Percentiles rank a stretch among this genome's conserved stretches.
Evolutionary conservation across 768 basidiomycete species (phyloP).

Genomic region (Boletus sp.): DNA sequence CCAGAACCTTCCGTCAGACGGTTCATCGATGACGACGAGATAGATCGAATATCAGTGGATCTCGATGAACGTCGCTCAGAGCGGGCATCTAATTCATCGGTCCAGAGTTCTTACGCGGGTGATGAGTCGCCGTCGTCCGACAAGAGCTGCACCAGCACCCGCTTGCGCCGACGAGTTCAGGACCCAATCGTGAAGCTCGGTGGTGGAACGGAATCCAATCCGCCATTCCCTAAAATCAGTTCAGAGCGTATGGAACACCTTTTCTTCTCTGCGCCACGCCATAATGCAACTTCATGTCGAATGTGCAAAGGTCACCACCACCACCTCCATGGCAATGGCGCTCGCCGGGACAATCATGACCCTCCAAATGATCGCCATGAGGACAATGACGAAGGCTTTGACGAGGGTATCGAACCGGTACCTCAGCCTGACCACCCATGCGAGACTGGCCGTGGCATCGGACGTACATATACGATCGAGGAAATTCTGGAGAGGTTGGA

Average conservation of each 20-base stretch:
- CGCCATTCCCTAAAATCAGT: conserved; percentile 82
- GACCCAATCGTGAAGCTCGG: conserved; percentile 12
- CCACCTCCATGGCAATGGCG: conserved; percentile 43
- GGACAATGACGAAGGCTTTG: conserved; percentile 16
- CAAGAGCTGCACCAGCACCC: background rate
- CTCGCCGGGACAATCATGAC: conserved; percentile 34
- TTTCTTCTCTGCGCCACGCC: conserved; percentile 79
- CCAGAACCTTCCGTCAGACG: conserved; percentile 20
- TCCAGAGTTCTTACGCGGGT: conserved; percentile 11
- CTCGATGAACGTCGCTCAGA: conserved; percentile 65
- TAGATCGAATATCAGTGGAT: conserved; percentile 63
- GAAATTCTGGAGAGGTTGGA: conserved; percentile 29
- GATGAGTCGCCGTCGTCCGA: conserved; percentile 1
- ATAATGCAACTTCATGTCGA: conserved; percentile 64
- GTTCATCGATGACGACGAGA: conserved; percentile 57
- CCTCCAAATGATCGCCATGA: background rate
- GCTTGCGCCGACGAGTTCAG: background rate
- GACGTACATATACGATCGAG: conserved; percentile 17
- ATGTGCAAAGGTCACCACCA: conserved; percentile 57
- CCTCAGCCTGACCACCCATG: conserved; percentile 1
- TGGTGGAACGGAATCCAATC: conserved; percentile 26
- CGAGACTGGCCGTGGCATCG: conserved; percentile 1
- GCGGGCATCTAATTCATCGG: conserved; percentile 34
- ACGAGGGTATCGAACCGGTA: conserved; percentile 6
- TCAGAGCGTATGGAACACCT: conserved; percentile 74